Evolutionary conservation across 305 asterid species (phyloP).

Genomic region (Fraxinus baroniana): DNA sequence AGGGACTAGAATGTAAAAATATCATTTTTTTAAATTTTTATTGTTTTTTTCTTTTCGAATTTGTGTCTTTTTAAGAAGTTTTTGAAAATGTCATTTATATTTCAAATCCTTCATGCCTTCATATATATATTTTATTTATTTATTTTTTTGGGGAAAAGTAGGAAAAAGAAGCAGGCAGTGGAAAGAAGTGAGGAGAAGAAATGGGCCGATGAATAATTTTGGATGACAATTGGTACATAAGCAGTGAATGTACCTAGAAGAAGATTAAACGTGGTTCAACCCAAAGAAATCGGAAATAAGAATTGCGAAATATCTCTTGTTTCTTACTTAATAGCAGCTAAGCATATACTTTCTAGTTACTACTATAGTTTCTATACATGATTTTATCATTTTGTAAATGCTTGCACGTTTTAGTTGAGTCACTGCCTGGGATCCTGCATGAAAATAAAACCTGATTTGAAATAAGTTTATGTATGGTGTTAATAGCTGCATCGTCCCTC

Average conservation of each 20-base stretch:
- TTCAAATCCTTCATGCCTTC: neutral
- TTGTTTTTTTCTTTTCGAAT: too few species aligned
- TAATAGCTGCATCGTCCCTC: neutral
- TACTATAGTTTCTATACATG: neutral
- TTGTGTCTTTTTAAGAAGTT: neutral
- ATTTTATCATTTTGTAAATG: neutral
- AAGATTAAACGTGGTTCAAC: neutral
- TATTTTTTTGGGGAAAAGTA: neutral
- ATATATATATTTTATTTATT: too few species aligned
- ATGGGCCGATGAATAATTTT: neutral
- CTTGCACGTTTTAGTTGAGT: neutral
- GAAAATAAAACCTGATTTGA: neutral
- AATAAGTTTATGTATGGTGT: neutral
- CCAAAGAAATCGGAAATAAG: neutral
- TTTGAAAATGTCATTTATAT: too few species aligned
- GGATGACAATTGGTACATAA: neutral
- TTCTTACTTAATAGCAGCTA: neutral
- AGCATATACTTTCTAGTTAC: neutral
- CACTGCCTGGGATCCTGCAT: neutral
- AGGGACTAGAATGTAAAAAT: neutral
- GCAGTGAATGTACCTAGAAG: neutral
- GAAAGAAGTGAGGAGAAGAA: neutral
- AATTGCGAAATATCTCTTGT: neutral
- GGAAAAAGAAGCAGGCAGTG: neutral
- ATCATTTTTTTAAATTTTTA: too few species aligned